phyloP scores from a whole-genome alignment of 164 flowering plant species.

The Piper longum region DNA sequence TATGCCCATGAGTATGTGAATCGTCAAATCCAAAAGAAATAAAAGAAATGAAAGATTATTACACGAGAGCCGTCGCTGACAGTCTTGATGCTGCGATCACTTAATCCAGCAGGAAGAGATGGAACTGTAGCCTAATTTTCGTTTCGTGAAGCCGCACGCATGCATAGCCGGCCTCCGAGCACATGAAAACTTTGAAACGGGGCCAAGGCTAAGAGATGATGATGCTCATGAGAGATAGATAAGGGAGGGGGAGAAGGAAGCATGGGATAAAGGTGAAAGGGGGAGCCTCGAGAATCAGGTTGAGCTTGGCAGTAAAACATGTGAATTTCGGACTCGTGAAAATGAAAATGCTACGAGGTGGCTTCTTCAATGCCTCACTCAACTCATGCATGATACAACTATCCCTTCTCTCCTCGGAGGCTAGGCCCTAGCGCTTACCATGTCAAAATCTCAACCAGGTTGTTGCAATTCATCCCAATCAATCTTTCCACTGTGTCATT shows the following conservation, averaged over 20 bases:
- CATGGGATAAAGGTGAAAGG: slow-evolving; percentile 6
- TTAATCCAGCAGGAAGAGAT: no score
- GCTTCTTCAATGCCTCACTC: not conserved
- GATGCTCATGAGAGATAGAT: not conserved
- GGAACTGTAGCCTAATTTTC: no score
- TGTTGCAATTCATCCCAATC: not conserved
- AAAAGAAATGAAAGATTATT: no score
- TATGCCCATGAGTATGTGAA: no score
- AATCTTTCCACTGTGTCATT: not conserved
- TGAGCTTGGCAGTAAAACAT: slow-evolving; percentile 28
- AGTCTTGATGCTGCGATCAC: no score
- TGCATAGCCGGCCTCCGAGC: not conserved
- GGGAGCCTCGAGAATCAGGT: slow-evolving; percentile 30
- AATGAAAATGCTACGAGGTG: slow-evolving; percentile 37
- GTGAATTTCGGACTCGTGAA: slow-evolving; percentile 46
- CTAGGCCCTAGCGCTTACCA: not conserved
- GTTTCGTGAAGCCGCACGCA: no score
- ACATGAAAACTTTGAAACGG: not conserved
- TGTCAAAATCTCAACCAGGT: not conserved
- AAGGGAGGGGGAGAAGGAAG: slow-evolving; percentile 4
- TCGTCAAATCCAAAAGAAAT: no score
- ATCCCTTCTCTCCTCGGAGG: not conserved
- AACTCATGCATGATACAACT: no score
- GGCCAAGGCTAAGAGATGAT: not conserved
- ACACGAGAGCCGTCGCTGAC: no score